Conservation (phyloP, 164 flowering plant species). For the Cinnamomum micranthum region DNA sequence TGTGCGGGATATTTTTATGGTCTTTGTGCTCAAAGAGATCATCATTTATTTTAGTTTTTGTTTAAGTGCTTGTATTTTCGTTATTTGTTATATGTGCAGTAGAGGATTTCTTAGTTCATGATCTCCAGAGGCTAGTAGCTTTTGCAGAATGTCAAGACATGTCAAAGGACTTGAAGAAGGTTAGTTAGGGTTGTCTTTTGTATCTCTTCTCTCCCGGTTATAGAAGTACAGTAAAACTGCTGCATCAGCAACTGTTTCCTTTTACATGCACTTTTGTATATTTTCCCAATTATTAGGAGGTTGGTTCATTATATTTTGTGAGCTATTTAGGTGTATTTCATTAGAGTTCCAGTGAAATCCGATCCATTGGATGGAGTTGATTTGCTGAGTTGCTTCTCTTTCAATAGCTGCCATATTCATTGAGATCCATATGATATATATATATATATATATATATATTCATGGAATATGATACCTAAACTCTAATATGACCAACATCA, state of each 20-base stretch:
- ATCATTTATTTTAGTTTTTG: neutral
- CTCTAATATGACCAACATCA: neutral
- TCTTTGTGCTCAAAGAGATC: neutral
- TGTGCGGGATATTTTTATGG: neutral
- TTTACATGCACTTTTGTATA: neutral
- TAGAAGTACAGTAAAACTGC: neutral
- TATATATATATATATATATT: no score
- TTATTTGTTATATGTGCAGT: constrained; percentile 35
- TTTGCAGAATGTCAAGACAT: constrained; percentile 40
- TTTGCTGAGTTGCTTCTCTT: neutral
- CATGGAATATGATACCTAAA: neutral
- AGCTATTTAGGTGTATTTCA: no score
- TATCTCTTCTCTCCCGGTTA: no score
- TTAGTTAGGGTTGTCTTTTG: constrained; percentile 5
- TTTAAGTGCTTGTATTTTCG: neutral
- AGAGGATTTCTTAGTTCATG: constrained; percentile 73
- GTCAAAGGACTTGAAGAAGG: constrained; percentile 59
- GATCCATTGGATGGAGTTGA: neutral
- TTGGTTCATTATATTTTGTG: no score
- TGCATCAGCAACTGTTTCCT: neutral
- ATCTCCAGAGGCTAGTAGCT: constrained; percentile 42
- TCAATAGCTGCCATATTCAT: neutral
- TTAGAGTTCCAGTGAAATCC: neutral
- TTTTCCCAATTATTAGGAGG: no score
- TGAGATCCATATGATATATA: neutral